Conservation (phyloP, 306 rosid species). For the Cicer bijugum region DNA sequence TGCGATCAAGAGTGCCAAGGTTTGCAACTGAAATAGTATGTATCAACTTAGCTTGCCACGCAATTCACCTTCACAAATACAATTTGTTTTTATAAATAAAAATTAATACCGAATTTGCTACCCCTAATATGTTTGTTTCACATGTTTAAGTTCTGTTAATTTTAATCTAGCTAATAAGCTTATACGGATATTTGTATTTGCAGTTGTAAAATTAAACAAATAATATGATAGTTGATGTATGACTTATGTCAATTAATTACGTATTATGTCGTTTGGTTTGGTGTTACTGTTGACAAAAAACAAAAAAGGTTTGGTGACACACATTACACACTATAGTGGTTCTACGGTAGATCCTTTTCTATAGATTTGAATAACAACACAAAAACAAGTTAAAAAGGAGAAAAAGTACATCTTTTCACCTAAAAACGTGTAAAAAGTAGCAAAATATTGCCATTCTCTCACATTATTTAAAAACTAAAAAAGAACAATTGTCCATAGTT, state of each 20-base stretch:
- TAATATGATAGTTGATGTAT: constrained; percentile 1
- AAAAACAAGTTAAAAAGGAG: too few species aligned
- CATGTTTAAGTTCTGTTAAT: not conserved
- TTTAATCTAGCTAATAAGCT: constrained; percentile 11
- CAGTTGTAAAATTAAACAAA: not conserved
- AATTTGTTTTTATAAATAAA: not conserved
- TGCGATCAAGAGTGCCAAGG: constrained; percentile 49
- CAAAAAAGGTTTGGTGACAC: too few species aligned
- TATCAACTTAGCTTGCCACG: constrained; percentile 7
- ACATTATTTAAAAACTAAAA: too few species aligned
- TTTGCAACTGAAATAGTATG: constrained; percentile 55
- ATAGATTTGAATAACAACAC: too few species aligned
- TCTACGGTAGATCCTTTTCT: too few species aligned
- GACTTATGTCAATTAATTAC: not conserved
- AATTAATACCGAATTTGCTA: not conserved
- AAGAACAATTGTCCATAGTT: too few species aligned
- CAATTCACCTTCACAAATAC: not conserved
- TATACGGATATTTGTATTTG: not conserved
- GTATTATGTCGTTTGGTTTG: not conserved
- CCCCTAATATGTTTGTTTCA: not conserved
- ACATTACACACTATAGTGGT: too few species aligned
- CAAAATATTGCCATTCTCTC: too few species aligned
- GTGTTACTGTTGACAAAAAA: not conserved
- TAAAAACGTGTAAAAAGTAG: too few species aligned
- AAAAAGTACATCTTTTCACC: too few species aligned